A percentile compares a stretch with the other conserved stretches of the same genome.
Evolutionary conservation across 2,329 filamentous ascomycete genomes (phyloP).

Genomic region (Beauveria asiatica): DNA sequence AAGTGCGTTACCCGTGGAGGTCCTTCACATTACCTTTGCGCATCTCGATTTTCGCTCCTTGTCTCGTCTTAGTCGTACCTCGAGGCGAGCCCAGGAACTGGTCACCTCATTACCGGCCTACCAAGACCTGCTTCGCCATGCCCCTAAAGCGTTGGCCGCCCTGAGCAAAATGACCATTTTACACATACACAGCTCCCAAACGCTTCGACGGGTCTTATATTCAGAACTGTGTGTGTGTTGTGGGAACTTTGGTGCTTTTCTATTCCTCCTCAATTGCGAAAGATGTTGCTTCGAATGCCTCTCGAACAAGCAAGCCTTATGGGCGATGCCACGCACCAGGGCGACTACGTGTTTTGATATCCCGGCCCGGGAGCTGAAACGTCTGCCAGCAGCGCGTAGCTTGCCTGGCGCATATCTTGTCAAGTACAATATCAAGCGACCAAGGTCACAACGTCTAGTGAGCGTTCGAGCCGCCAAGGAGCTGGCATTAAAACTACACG

Average conservation of each 20-base stretch:
- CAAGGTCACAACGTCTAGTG: constrained; percentile 17
- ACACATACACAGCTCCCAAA: constrained; percentile 15
- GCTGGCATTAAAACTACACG: constrained; percentile 19
- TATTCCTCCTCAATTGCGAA: constrained; percentile 25
- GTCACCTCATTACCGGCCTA: constrained; percentile 25
- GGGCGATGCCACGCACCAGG: constrained; percentile 17
- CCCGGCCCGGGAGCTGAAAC: constrained; percentile 15
- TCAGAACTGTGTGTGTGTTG: constrained; percentile 21
- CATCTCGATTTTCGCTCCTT: constrained; percentile 23
- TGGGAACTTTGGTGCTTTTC: constrained; percentile 20
- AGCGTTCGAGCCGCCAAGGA: constrained; percentile 22
- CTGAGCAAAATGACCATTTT: constrained; percentile 19
- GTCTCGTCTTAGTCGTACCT: constrained; percentile 21
- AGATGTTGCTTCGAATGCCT: constrained; percentile 24
- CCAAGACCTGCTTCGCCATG: constrained; percentile 35
- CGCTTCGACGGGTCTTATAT: constrained; percentile 17
- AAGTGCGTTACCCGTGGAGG: constrained; percentile 19
- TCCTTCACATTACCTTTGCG: constrained; percentile 18
- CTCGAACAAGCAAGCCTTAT: constrained; percentile 16
- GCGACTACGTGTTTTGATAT: constrained; percentile 20
- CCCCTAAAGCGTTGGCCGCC: constrained; percentile 19
- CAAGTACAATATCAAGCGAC: constrained; percentile 8
- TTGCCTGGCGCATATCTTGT: constrained; percentile 19
- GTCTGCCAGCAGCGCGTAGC: constrained; percentile 15
- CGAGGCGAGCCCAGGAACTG: constrained; percentile 17